Base-by-base conservation (phyloP, 2,329 filamentous ascomycete genomes). In the Penicillium sp. region DNA sequence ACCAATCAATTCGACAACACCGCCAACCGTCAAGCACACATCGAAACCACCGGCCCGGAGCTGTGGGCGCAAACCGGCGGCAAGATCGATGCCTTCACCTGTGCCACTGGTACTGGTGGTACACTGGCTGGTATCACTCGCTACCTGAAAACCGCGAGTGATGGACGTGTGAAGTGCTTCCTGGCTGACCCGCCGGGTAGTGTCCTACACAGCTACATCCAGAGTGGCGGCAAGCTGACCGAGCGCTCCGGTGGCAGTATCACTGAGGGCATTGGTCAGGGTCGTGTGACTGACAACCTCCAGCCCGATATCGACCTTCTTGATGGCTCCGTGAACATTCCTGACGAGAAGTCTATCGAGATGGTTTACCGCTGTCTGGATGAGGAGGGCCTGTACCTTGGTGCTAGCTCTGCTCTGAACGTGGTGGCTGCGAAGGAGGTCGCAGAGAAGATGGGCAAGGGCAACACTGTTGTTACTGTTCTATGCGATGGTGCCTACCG, bases 1-100 rank as follows among this genome's bases (percentile, higher is more conserved):
- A 99, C 94, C 40, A 95, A 99, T 77, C 94, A 99, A 78, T 99
- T 99, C 77, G 94, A 99, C 74, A 99, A 99, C 79, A 87, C 83
- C 48, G 94, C 94, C 49, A 99, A 99, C 77, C 84, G 94, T 48
- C 87, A 90, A 68, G 94, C 94, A 44, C 94, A 99, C 73, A 88
- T 97, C 65, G 93, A 97, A 80, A 97, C 93, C 2, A 99, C 94
- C 0, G 94, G 94, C 0, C 94, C 94, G 0, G 94, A 99, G 77
- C 96, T 99, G 71, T 99, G 94, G 94, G 79, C 87, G 24, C 94
- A 99, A 81, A 97, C 94, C 0, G 77, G 72, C 2, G 93, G 94
- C 31, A 87, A 87, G 61, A 77, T 99, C 19, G 92, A 97, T 73
- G 94, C 92, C 4, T 99, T 99, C 69, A 97, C 92, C 2, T 97